phyloP scores from a whole-genome alignment of 176 grass and related monocot genomes.

The Triticum monococcum region DNA sequence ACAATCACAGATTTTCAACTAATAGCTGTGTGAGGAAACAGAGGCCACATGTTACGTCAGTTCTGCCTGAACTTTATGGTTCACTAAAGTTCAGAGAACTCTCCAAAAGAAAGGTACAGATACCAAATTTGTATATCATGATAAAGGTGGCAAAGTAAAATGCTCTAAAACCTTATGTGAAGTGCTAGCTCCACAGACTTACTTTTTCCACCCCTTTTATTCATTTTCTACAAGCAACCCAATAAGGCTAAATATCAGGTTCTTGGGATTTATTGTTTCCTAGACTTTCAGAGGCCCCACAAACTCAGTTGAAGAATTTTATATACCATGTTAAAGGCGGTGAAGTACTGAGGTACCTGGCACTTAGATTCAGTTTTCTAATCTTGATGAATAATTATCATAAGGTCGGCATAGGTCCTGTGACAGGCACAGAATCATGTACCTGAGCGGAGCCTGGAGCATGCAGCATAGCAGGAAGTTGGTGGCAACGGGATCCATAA shows the following conservation, averaged over 20 bases:
- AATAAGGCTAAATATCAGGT: background rate
- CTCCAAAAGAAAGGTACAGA: background rate
- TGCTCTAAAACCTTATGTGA: background rate
- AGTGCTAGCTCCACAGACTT: too few species aligned
- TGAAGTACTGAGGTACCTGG: too few species aligned
- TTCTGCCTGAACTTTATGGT: background rate
- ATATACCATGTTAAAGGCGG: too few species aligned
- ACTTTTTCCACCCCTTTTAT: too few species aligned
- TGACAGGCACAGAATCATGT: background rate
- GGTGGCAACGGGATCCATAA: conserved; percentile 46
- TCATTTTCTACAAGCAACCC: background rate
- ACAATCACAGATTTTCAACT: background rate
- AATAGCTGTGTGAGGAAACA: background rate
- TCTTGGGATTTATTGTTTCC: background rate
- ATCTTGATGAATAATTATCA: background rate
- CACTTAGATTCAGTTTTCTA: too few species aligned
- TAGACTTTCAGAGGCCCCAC: background rate
- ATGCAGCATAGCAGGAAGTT: conserved; percentile 42
- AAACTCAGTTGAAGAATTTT: too few species aligned
- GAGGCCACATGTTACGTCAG: background rate
- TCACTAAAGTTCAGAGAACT: conserved; percentile 4
- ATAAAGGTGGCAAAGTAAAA: background rate
- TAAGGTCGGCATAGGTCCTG: too few species aligned
- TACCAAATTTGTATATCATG: background rate
- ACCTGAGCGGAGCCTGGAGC: conserved; percentile 65